Evolutionary conservation across 768 basidiomycete genomes (phyloP).

Genomic region (Boletus fagicola): DNA sequence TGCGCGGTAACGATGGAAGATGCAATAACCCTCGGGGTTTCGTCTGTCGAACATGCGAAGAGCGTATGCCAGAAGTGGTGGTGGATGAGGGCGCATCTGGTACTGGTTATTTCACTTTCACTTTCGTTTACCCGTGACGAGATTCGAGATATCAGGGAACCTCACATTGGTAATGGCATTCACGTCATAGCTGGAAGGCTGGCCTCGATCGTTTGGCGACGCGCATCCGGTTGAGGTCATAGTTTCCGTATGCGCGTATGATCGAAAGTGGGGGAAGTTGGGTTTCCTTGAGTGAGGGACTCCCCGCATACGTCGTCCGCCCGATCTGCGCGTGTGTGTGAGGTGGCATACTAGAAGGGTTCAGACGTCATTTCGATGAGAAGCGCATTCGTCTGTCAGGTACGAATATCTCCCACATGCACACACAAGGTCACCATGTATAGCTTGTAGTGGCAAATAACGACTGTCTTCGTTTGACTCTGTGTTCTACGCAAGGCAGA

Average conservation of each 20-base stretch:
- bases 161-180: slow-evolving; percentile 12
- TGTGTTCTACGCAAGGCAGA: not conserved
- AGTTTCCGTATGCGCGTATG: slow-evolving; percentile 1
- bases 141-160: slow-evolving; percentile 11
- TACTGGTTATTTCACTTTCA: not conserved
- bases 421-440: not conserved
- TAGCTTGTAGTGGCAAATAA: not conserved
- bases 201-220: slow-evolving; percentile 9
- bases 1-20: slow-evolving; percentile 10
- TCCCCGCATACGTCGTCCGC: slow-evolving; percentile 1
- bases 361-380: not conserved
- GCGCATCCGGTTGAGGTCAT: slow-evolving; percentile 8
- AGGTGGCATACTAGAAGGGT: not conserved
- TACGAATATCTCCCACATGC: not conserved
- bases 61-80: slow-evolving; percentile 9
- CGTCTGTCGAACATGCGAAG: slow-evolving; percentile 17
- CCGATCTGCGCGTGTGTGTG: slow-evolving; percentile 4
- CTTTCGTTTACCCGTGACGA: slow-evolving; percentile 3
- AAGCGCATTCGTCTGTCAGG: not conserved
- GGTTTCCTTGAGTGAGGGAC: not conserved
- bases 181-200: slow-evolving; percentile 4
- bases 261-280: slow-evolving; percentile 6
- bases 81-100: not conserved
- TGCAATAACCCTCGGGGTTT: not conserved
- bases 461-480: not conserved